These are phyloP conservation scores for Porcisia deanei DNA, from an alignment of 208 protist genomes.

Conservation along the genomic window DNA sequence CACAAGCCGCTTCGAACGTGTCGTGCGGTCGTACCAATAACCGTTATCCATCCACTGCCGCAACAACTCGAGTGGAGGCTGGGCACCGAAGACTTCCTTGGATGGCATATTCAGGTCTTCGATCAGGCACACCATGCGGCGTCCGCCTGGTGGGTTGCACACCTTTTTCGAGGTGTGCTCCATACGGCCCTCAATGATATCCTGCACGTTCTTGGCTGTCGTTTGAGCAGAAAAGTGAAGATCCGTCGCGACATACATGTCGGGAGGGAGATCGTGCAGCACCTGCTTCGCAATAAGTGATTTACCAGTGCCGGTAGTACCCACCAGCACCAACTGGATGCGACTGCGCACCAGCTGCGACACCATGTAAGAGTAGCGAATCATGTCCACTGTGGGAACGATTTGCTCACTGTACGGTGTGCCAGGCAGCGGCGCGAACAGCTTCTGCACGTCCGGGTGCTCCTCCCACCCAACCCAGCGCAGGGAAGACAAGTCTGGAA, in stretches of 20 bases:
- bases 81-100: constrained; percentile 97
- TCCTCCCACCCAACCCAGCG: constrained; percentile 96
- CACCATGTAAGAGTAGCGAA: constrained; percentile 96
- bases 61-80: constrained; percentile 97
- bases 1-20: constrained; percentile 92
- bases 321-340: constrained; percentile 94
- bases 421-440: constrained; percentile 79
- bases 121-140: constrained; percentile 96
- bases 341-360: constrained; percentile 84
- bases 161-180: constrained; percentile 97
- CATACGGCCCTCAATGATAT: constrained; percentile 96
- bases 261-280: constrained; percentile 74
- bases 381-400: constrained; percentile 98
- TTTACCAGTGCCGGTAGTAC: constrained; percentile 97
- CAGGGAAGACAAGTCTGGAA: constrained; percentile 88
- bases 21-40: constrained; percentile 97
- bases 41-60: constrained; percentile 97
- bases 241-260: constrained; percentile 87
- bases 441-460: constrained; percentile 81
- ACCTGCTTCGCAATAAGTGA: constrained; percentile 92
- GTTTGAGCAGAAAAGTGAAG: constrained; percentile 98
- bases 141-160: constrained; percentile 93
- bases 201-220: constrained; percentile 92
- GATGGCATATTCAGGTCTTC: constrained; percentile 99
- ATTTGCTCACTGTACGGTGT: constrained; percentile 96